A percentile compares a stretch with the other conserved stretches of the same genome.
Conservation (phyloP, 768 basidiomycete genomes). For the Gyrodon lividus region DNA sequence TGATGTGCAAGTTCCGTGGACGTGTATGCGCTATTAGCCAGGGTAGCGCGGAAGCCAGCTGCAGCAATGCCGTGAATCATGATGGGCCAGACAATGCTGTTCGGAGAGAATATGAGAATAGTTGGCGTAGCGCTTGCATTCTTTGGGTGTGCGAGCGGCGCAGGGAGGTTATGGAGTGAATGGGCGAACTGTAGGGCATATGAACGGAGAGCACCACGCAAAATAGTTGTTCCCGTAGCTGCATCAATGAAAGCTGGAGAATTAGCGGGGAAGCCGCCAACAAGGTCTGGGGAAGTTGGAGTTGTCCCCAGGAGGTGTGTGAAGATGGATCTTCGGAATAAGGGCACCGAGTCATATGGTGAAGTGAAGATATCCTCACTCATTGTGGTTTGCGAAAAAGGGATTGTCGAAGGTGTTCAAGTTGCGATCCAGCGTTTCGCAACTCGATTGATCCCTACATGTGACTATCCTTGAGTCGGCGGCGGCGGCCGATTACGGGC, state of each 20-base stretch:
- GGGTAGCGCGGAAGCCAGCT: conserved; percentile 65
- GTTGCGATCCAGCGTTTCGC: too few species aligned
- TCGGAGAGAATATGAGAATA: conserved; percentile 66
- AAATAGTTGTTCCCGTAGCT: conserved; percentile 50
- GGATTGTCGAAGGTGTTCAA: neutral
- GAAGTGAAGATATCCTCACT: conserved; percentile 18
- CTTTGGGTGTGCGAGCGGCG: conserved; percentile 48
- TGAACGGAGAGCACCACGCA: conserved; percentile 52
- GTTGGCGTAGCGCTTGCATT: conserved; percentile 41
- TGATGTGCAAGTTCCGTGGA: conserved; percentile 70
- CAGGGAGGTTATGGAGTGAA: conserved; percentile 50
- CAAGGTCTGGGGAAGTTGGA: conserved; percentile 17
- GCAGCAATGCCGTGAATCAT: conserved; percentile 49
- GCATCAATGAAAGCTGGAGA: conserved; percentile 68
- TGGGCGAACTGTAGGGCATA: conserved; percentile 56
- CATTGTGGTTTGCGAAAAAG: conserved; percentile 13
- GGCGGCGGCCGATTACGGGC: too few species aligned
- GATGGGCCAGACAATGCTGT: conserved; percentile 58
- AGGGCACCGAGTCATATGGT: conserved; percentile 15
- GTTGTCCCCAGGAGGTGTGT: conserved; percentile 28
- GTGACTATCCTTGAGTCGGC: too few species aligned
- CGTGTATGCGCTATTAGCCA: conserved; percentile 74
- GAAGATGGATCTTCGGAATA: conserved; percentile 30
- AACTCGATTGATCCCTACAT: too few species aligned
- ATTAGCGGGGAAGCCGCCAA: conserved; percentile 44